Evolutionary conservation across 2,329 filamentous ascomycete genomes (phyloP).

Genomic region (Colletotrichum siamense): DNA sequence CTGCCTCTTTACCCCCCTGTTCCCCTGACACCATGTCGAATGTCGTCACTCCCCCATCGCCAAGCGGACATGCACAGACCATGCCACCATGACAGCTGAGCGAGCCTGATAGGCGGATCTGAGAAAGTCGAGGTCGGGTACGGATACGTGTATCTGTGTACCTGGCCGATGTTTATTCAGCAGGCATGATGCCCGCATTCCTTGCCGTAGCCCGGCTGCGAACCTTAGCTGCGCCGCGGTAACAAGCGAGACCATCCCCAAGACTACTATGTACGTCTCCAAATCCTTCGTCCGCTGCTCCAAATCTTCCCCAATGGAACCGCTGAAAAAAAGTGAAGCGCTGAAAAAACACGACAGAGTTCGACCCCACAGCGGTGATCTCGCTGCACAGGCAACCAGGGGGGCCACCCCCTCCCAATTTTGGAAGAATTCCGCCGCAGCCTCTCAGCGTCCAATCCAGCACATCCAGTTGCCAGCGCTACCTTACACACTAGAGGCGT

Average conservation of each 20-base stretch:
- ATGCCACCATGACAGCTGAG: neutral
- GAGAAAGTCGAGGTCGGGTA: neutral
- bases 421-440: neutral
- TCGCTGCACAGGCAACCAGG: neutral
- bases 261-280: neutral
- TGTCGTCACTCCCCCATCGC: constrained; percentile 16
- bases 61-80: constrained; percentile 1
- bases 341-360: neutral
- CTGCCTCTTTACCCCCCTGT: neutral
- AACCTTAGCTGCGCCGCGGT: neutral
- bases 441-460: neutral
- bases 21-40: neutral
- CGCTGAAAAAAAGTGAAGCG: neutral
- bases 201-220: neutral
- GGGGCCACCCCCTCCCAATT: neutral
- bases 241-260: neutral
- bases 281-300: neutral
- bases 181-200: constrained; percentile 20
- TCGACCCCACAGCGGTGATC: constrained; percentile 4
- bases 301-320: neutral
- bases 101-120: neutral
- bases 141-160: neutral
- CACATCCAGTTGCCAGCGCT: neutral
- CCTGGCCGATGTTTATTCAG: neutral
- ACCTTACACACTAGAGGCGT: neutral